Conservation (phyloP, 129 eudicot genomes). For the Lactuca sativa region DNA sequence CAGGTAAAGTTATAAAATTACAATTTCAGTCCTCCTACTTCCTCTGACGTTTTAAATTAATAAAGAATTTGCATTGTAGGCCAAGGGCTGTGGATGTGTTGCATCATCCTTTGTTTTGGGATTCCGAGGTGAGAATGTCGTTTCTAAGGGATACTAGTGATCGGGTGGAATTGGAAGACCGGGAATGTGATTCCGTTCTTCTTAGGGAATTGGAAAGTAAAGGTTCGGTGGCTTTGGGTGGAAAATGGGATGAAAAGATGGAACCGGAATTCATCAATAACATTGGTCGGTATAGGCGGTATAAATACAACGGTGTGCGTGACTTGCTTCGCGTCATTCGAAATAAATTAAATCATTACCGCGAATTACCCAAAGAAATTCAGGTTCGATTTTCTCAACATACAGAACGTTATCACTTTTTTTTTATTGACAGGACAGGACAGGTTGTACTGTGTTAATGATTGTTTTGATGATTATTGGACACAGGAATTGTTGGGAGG, state of each 20-base stretch:
- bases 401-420: background rate
- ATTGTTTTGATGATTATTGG: background rate
- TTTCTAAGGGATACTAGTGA: slow-evolving; percentile 90
- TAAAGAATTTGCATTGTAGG: slow-evolving; percentile 30
- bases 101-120: slow-evolving; percentile 91
- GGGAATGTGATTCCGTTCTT: slow-evolving; percentile 55
- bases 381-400: slow-evolving; percentile 51
- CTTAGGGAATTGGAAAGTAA: slow-evolving; percentile 65
- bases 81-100: slow-evolving; percentile 78
- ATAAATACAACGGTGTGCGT: slow-evolving; percentile 72
- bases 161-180: slow-evolving; percentile 87
- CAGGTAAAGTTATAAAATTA: slow-evolving; percentile 45
- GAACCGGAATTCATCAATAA: slow-evolving; percentile 63
- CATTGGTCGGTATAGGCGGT: slow-evolving; percentile 77
- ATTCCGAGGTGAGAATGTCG: slow-evolving; percentile 63
- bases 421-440: background rate
- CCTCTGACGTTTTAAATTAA: background rate
- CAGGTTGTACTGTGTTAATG: background rate
- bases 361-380: slow-evolving; percentile 80
- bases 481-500: slow-evolving; percentile 78
- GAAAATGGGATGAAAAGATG: slow-evolving; percentile 82
- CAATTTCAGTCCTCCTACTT: background rate
- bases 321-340: slow-evolving; percentile 88
- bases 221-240: slow-evolving; percentile 66
- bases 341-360: slow-evolving; percentile 78